A percentile compares a stretch with the other conserved stretches of the same genome.
phyloP scores from a whole-genome alignment of 2,329 filamentous ascomycete genomes.

The Diplodia sapinea region DNA sequence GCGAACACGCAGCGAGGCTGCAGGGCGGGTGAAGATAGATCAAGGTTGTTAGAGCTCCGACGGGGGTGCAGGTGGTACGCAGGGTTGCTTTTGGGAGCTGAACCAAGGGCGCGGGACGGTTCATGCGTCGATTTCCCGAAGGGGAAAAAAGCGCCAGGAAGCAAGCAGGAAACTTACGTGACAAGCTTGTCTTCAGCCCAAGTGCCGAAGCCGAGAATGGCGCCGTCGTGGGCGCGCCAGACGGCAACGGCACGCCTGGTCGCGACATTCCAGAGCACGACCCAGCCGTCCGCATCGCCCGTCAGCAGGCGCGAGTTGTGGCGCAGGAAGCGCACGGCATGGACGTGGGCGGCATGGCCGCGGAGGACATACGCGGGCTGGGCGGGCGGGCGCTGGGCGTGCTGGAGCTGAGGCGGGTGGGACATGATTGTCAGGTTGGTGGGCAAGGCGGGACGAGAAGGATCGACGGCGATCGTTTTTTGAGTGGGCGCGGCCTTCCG shows the following conservation, averaged over 20 bases:
- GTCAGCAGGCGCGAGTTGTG: slow-evolving; percentile 78
- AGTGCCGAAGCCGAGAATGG: slow-evolving; percentile 74
- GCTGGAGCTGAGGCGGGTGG: neutral
- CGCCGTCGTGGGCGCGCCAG: slow-evolving; percentile 82
- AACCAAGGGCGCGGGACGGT: slow-evolving; percentile 30
- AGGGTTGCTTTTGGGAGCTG: slow-evolving; percentile 11
- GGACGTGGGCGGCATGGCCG: slow-evolving; percentile 81
- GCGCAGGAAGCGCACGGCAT: slow-evolving; percentile 74
- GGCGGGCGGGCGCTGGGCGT: slow-evolving; percentile 51
- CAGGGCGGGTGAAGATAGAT: neutral
- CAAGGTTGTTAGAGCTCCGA: neutral
- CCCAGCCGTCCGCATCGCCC: slow-evolving; percentile 88
- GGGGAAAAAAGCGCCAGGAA: neutral
- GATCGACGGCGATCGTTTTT: slow-evolving; percentile 20
- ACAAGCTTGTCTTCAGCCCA: slow-evolving; percentile 78
- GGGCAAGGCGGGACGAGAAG: slow-evolving; percentile 19
- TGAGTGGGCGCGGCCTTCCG: neutral
- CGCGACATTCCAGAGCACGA: slow-evolving; percentile 83
- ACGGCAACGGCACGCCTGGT: slow-evolving; percentile 81
- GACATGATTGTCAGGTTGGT: too few species aligned
- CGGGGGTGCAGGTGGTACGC: neutral
- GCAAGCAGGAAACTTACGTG: slow-evolving; percentile 66
- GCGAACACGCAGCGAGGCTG: neutral
- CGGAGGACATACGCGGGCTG: slow-evolving; percentile 76
- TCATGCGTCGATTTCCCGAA: slow-evolving; percentile 1